These are phyloP conservation scores for Ophiocordyceps polyrhachis-furcata DNA, from an alignment of 2,329 filamentous ascomycete species.

Conservation along the genomic window DNA sequence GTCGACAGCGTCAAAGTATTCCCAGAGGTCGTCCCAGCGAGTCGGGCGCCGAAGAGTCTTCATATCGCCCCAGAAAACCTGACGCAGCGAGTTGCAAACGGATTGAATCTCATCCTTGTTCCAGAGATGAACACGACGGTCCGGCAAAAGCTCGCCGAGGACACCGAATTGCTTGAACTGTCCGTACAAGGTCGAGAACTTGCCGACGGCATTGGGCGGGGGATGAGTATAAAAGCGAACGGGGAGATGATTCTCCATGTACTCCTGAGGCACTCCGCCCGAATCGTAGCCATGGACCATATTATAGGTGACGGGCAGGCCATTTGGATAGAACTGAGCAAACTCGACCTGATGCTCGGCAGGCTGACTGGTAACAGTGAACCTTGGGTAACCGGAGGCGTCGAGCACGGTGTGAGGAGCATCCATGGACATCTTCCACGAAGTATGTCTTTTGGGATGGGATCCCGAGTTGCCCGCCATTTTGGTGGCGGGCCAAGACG, in stretches of 20 bases:
- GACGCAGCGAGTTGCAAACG: constrained; percentile 19
- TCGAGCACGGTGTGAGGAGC: constrained; percentile 5
- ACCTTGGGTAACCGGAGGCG: constrained; percentile 6
- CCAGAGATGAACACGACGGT: constrained; percentile 19
- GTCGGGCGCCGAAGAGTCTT: constrained; percentile 12
- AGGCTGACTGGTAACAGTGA: constrained; percentile 8
- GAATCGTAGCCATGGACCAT: constrained; percentile 11
- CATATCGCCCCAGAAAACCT: constrained; percentile 17
- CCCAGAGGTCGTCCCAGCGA: constrained; percentile 23
- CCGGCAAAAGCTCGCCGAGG: constrained; percentile 10
- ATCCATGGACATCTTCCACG: constrained; percentile 1
- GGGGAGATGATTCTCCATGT: constrained; percentile 18
- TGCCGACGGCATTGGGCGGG: constrained; percentile 11
- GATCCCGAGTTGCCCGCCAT: background rate
- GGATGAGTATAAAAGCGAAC: constrained; percentile 19
- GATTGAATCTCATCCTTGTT: constrained; percentile 18
- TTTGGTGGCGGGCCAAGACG: background rate
- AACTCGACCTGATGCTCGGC: constrained; percentile 10
- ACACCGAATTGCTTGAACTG: constrained; percentile 9
- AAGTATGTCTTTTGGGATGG: background rate
- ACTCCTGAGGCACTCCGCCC: constrained; percentile 10
- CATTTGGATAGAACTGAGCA: constrained; percentile 15
- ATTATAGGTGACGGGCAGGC: constrained; percentile 15
- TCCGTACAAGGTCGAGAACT: constrained; percentile 21
- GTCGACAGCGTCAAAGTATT: constrained; percentile 28